A percentile compares a stretch with the other conserved stretches of the same genome.
Conservation (phyloP, 768 basidiomycete genomes). For the Hemileccinum rubropunctum region DNA sequence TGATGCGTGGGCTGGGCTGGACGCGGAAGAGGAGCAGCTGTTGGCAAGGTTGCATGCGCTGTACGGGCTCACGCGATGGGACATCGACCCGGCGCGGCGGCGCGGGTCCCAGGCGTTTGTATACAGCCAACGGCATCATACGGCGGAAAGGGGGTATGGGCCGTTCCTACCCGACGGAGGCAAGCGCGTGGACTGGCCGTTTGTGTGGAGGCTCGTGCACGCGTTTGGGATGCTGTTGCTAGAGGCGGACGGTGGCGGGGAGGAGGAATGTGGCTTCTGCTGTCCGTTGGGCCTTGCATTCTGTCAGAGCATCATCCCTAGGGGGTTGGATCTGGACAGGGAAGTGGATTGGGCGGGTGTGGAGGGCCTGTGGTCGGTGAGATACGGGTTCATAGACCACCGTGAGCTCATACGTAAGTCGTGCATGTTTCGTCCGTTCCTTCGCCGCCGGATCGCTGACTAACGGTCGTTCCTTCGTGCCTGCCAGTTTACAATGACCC, state of each 20-base stretch:
- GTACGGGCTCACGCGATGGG: conserved; percentile 51
- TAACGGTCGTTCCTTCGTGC: neutral
- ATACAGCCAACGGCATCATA: conserved; percentile 62
- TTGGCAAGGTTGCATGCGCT: conserved; percentile 52
- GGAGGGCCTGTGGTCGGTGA: conserved; percentile 55
- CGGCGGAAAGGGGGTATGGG: conserved; percentile 48
- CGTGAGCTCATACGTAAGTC: conserved; percentile 59
- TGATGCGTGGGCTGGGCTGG: conserved; percentile 18
- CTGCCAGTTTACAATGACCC: conserved; percentile 48
- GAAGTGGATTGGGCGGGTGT: conserved; percentile 40
- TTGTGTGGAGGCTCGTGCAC: conserved; percentile 55
- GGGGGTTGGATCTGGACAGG: conserved; percentile 32
- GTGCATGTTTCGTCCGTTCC: neutral
- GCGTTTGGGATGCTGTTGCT: conserved; percentile 53
- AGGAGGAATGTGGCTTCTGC: conserved; percentile 31
- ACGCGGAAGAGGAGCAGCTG: conserved; percentile 42
- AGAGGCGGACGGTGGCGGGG: conserved; percentile 35
- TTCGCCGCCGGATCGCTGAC: conserved; percentile 6
- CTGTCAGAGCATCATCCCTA: conserved; percentile 49
- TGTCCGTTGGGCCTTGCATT: conserved; percentile 49
- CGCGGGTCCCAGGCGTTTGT: conserved; percentile 51
- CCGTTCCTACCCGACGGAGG: conserved; percentile 49
- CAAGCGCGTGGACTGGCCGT: conserved; percentile 56
- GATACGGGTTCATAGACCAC: conserved; percentile 72
- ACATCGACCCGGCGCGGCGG: conserved; percentile 33